Evolutionary conservation across 129 eudicot species (phyloP).

Genomic region (Saposhnikovia divaricata): DNA sequence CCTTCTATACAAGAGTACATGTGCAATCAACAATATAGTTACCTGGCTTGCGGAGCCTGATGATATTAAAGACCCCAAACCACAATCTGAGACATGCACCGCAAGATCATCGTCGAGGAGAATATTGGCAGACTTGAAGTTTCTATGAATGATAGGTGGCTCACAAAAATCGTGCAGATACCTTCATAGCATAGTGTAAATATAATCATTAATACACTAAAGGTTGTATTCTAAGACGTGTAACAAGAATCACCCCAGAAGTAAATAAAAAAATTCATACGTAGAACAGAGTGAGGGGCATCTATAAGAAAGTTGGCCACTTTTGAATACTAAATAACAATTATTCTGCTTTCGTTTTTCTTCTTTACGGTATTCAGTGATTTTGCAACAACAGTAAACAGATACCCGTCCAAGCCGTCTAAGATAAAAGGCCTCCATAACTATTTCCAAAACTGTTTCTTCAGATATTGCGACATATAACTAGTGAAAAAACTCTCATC

Average conservation of each 20-base stretch:
- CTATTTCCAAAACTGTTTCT: neutral
- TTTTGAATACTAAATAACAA: neutral
- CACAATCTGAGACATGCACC: conserved; percentile 91
- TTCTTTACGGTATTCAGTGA: neutral
- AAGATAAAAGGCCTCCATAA: neutral
- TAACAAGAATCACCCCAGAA: neutral
- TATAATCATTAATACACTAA: conserved; percentile 12
- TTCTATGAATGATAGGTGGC: conserved; percentile 85
- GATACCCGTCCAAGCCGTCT: neutral
- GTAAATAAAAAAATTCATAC: neutral
- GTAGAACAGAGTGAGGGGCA: neutral
- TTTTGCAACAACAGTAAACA: neutral
- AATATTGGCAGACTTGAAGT: conserved; percentile 87
- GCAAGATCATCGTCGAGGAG: conserved; percentile 90
- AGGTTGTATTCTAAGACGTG: neutral
- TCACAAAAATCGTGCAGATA: conserved; percentile 91
- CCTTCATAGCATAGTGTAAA: conserved; percentile 31
- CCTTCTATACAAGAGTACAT: neutral
- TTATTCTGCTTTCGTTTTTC: neutral
- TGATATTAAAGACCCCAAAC: conserved; percentile 68
- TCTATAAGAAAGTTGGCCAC: neutral
- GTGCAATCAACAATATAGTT: conserved; percentile 9
- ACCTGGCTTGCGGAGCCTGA: conserved; percentile 91
- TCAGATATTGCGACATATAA: neutral
- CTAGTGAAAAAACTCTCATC: neutral